phyloP scores from a whole-genome alignment of 148 eudicot species.

The Fallopia convolvulus region DNA sequence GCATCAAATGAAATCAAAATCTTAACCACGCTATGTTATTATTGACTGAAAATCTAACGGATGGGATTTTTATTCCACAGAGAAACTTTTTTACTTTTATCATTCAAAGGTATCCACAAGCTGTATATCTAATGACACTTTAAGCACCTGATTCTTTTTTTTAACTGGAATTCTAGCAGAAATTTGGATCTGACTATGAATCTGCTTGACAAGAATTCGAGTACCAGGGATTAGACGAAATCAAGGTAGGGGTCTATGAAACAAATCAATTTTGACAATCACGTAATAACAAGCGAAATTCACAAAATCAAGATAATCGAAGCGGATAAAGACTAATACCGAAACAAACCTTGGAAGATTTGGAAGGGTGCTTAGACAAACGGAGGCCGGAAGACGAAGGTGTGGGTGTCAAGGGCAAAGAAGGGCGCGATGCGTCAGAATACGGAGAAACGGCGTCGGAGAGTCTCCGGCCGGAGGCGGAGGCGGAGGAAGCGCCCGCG shows the following conservation, averaged over 20 bases:
- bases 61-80: not conserved
- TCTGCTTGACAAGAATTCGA: too few relatives aligned
- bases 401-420: constrained; percentile 22
- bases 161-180: not conserved
- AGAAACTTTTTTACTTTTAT: not conserved
- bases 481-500: not conserved
- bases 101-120: not conserved
- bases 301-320: not conserved
- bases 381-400: constrained; percentile 38
- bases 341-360: constrained; percentile 35
- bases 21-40: too few relatives aligned
- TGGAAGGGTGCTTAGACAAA: constrained; percentile 26
- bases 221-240: not conserved
- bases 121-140: not conserved
- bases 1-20: not conserved
- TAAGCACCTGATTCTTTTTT: too few relatives aligned
- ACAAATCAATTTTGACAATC: not conserved
- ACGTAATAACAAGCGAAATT: not conserved
- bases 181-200: not conserved
- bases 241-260: not conserved
- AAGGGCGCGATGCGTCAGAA: constrained; percentile 3
- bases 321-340: not conserved
- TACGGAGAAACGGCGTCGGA: constrained; percentile 23
- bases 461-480: constrained; percentile 11
- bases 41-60: not conserved